Base-by-base conservation (phyloP, 768 basidiomycete species). In the Pseudohyphozyma bogoriensis region DNA sequence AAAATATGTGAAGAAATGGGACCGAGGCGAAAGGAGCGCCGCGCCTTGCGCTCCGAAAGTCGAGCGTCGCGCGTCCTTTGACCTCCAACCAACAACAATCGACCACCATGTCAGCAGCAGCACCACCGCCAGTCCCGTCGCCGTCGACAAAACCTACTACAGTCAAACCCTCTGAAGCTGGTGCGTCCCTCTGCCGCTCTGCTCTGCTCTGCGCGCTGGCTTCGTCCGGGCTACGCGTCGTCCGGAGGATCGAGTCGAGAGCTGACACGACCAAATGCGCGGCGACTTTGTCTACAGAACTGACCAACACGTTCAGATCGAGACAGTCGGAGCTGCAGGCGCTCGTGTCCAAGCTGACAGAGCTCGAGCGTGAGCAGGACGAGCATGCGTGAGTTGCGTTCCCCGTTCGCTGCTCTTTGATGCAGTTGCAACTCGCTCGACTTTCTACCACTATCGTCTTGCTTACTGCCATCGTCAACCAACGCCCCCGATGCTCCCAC, bases 331-430 rank as follows among this genome's bases (percentile, higher is more conserved):
- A 66, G 44, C 40, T 66, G 24, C 58, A 66, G 37, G 45, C 47
- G 2, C 58, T 66, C 51, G 60, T 59, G 22, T 13, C 28, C 6
- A n/a, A n/a, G 57, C 53, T 97, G 68, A 87, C 88, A 62, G 95
- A 99, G 74, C 79, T 99, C 35, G 95, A 99, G 73, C 83, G 85
- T 66, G 95, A 99, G 70, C 83, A 89, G 24, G 95, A 99, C 63
- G 95, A 99, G 72, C 91, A 99, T 73, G 79, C 80, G 93, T 91
- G 64, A 66, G 84, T 80, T 46, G n/a, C n/a, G n/a, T n/a, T n/a
- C n/a, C n/a, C n/a, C n/a, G n/a, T n/a, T n/a, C n/a, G n/a, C n/a
- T n/a, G n/a, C n/a, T n/a, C n/a, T n/a, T n/a, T n/a, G n/a, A n/a
- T n/a, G n/a, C n/a, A n/a, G n/a, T n/a, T n/a, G n/a, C n/a, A n/a